phyloP scores from a whole-genome alignment of 2,329 filamentous ascomycete genomes.

The Penicillium brevicompactum region DNA sequence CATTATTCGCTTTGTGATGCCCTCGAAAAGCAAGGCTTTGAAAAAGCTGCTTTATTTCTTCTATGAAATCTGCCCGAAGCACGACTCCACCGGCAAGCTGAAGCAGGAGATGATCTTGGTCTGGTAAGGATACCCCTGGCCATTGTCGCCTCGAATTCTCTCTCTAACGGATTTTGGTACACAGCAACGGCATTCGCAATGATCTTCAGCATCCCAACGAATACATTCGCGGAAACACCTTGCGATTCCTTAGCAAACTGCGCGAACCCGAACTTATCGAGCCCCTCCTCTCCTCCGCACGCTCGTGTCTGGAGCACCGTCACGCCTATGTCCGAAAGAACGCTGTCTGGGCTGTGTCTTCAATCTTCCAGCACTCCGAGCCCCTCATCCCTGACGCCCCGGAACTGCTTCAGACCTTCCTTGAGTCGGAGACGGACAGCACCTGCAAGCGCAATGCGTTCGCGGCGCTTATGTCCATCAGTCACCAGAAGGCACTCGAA shows the following conservation, averaged over 20 bases:
- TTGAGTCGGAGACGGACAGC: slow-evolving; percentile 86
- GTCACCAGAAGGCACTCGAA: slow-evolving; percentile 86
- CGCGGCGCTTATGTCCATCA: slow-evolving; percentile 84
- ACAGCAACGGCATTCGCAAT: slow-evolving; percentile 94
- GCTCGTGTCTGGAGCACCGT: slow-evolving; percentile 89
- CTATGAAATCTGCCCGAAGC: slow-evolving; percentile 98
- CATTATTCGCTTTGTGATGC: slow-evolving; percentile 99
- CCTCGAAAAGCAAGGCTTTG: slow-evolving; percentile 90
- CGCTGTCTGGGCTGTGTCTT: slow-evolving; percentile 90
- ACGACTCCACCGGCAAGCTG: slow-evolving; percentile 86
- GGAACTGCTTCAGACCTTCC: slow-evolving; percentile 85
- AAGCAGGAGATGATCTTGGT: slow-evolving; percentile 99
- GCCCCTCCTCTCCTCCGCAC: slow-evolving; percentile 87
- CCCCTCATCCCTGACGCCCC: slow-evolving; percentile 92
- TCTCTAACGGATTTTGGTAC: slow-evolving; percentile 17
- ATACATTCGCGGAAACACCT: slow-evolving; percentile 96
- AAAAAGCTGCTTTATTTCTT: slow-evolving; percentile 99
- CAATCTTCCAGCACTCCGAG: slow-evolving; percentile 88
- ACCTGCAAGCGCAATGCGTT: slow-evolving; percentile 99
- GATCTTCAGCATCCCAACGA: slow-evolving; percentile 97
- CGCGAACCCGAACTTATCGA: slow-evolving; percentile 95
- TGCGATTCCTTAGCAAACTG: slow-evolving; percentile 95
- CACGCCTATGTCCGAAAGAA: slow-evolving; percentile 99
- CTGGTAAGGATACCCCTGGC: slow-evolving; percentile 63
- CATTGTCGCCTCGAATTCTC: background rate